These are phyloP conservation scores for Serendipita sp. DNA, from an alignment of 768 basidiomycete genomes.

Conservation along the genomic window DNA sequence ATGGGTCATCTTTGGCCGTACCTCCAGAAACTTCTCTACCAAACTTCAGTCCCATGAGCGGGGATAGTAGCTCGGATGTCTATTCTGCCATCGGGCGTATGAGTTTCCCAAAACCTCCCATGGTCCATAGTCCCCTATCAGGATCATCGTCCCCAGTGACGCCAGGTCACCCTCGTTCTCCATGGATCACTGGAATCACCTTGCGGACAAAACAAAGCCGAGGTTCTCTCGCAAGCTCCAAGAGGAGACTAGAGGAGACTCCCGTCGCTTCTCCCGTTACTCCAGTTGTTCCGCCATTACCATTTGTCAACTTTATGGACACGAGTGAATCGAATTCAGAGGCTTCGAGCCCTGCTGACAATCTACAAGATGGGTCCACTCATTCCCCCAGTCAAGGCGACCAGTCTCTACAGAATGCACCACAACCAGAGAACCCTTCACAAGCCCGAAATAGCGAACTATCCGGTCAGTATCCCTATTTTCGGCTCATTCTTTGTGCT, in stretches of 20 bases:
- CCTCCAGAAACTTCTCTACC: not conserved
- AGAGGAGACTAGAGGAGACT: not conserved
- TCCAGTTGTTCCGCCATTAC: too few relatives aligned
- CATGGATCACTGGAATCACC: not conserved
- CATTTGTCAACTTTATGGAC: too few relatives aligned
- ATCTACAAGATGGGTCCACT: not conserved
- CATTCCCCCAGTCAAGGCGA: not conserved
- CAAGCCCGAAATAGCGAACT: not conserved
- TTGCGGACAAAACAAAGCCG: not conserved
- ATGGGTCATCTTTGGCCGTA: not conserved
- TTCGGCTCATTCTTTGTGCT: not conserved
- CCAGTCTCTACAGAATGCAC: not conserved
- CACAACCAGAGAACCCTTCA: not conserved
- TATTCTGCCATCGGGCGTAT: conserved; percentile 2
- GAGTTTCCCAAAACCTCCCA: not conserved
- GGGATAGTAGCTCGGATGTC: not conserved
- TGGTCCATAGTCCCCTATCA: not conserved
- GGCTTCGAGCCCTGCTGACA: not conserved
- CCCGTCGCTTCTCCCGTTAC: not conserved
- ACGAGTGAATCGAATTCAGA: not conserved
- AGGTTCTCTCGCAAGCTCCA: not conserved
- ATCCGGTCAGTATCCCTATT: not conserved
- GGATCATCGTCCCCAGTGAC: not conserved
- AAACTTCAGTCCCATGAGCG: not conserved
- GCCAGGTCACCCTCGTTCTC: not conserved